Base-by-base conservation (phyloP, 129 eudicot species). In the Lonicera japonica region DNA sequence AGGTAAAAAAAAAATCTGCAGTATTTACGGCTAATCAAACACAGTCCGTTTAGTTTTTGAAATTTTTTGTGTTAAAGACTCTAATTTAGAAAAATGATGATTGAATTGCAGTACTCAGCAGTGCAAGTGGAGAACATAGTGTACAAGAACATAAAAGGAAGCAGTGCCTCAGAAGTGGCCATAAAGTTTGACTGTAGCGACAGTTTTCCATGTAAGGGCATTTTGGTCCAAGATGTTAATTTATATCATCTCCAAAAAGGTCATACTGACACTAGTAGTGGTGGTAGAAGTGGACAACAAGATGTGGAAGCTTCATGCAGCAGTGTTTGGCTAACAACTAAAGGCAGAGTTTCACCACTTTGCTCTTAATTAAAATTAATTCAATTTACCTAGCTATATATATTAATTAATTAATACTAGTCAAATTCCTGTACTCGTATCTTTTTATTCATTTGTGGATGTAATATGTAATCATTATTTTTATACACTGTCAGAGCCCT, bases 171-270 rank as follows among this genome's bases (percentile, higher is more conserved):
- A 21, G 70, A 86, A 58, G 77, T 67, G 25, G 97, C 83, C 56
- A 79, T 90, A 70, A 79, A 72, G 8, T 63, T 90, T n/a, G 60
- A 86, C 18, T 90, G 97, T 73, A 90, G 97, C 77, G 70, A 77
- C 45, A 79, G 77, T 18, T 61, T 76, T 54, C 92, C 92, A n/a
- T 90, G 97, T 47, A 66, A 21, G 68, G 69, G 70, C 8, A 64
- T 90, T 24, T 13, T 59, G 48, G 29, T 86, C 69, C 74, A 90
- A 23, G 81, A 86, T 70, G 22, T 90, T 15, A 43, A 70, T 57
- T 52, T 90, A 21, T 29, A 1, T 1, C 6, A 29, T 29, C 65
- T 16, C 56, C 80, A 68, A 12, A 58, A 48, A 58, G 84, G 72
- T 16, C 41, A 22, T 1, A 29, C 36, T 29, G 36, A 2, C 6